Base-by-base conservation (phyloP, 2,329 filamentous ascomycete species). In the Scleromitrula shiraiana region DNA sequence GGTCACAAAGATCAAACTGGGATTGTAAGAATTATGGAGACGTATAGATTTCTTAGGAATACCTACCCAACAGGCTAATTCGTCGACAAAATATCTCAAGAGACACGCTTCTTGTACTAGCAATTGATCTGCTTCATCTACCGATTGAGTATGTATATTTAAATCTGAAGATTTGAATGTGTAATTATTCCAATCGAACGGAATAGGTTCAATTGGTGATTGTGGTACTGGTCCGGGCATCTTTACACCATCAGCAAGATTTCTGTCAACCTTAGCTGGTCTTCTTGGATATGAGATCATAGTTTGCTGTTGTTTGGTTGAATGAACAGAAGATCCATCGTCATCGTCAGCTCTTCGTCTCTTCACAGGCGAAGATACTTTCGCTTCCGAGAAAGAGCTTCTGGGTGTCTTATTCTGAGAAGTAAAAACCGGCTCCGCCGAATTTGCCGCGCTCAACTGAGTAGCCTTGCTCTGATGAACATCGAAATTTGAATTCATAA, bases 1-100 rank as follows among this genome's bases (percentile, higher is more conserved):
- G 62, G 35, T 71, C 69, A 50, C 68, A 70, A 3, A 68, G 57
- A 50, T 72, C 69, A 50, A 71, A 67, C 66, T 54, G 27, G 14
- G 9, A 29, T 15, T 24, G 10, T 40, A 19, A 48, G 24, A 23
- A 30, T 26, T 15, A 12, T 36, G n/a, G n/a, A n/a, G n/a, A n/a
- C n/a, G n/a, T n/a, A n/a, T n/a, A n/a, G n/a, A n/a, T n/a, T n/a
- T n/a, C n/a, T n/a, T 15, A 40, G 32, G 22, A 19, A 10, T 14
- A 52, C 53, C 32, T 51, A 56, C 58, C 58, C 58, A 59, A 19
- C 47, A 50, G 15, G 58, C 56, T 2, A 61, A 37, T 17, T 56
- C 54, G 50, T 63, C 54, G 19, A 54, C 51, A 36, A 58, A 60
- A 29, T 60, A 60, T 10, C 56, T 39, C 46, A 59, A 54, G 10